Conservation (phyloP, 306 rosid species). For the Bauhinia variegata region DNA sequence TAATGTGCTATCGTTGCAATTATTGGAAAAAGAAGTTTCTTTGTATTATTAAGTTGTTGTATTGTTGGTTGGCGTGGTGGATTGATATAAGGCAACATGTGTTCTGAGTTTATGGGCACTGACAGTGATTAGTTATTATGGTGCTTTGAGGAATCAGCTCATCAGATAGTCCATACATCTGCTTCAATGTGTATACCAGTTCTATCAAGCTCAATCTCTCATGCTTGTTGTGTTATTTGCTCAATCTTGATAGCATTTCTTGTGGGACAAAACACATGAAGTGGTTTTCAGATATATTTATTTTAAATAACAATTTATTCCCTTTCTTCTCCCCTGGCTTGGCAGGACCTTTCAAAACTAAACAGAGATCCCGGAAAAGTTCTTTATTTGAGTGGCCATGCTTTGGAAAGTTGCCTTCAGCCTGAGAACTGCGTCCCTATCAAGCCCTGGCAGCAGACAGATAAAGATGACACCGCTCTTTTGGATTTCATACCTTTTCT, state of each 20-base stretch:
- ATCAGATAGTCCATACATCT: too few species aligned
- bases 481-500: conserved; percentile 93
- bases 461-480: conserved; percentile 79
- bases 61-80: too few species aligned
- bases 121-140: not conserved
- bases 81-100: not conserved
- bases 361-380: conserved; percentile 86
- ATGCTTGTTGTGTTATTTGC: not conserved
- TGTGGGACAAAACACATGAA: not conserved
- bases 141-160: not conserved
- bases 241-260: conserved; percentile 7
- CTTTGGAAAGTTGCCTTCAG: conserved; percentile 81
- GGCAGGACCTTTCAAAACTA: conserved; percentile 90
- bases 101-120: not conserved
- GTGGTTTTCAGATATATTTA: conserved; percentile 9
- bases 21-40: too few species aligned
- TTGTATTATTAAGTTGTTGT: too few species aligned
- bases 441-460: conserved; percentile 78
- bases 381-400: conserved; percentile 92
- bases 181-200: not conserved
- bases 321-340: conserved; percentile 20
- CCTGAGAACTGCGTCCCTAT: conserved; percentile 77
- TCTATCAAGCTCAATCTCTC: not conserved
- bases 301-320: not conserved
- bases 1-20: too few species aligned